Conservation (phyloP, 805 yeast species). For the Saccharomycodes ludwigii region DNA sequence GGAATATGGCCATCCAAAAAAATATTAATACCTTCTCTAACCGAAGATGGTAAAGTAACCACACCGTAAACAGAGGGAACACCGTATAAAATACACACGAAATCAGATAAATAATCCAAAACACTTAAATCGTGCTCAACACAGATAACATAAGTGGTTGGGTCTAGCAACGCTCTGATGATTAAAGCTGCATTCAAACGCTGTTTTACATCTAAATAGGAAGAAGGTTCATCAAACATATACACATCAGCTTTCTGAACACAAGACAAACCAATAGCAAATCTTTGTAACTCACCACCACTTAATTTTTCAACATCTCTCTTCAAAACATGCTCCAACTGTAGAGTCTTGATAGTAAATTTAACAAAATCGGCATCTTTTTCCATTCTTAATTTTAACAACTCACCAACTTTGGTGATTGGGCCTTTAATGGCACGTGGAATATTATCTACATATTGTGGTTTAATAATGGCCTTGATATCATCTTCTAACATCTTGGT, state of each 20-base stretch:
- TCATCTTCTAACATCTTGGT: conserved; percentile 88
- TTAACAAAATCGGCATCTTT: conserved; percentile 52
- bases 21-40: conserved; percentile 97
- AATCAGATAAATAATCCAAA: conserved; percentile 92
- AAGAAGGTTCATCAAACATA: conserved; percentile 99
- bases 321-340: conserved; percentile 59
- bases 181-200: conserved; percentile 95
- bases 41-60: conserved; percentile 91
- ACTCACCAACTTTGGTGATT: conserved; percentile 71
- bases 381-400: conserved; percentile 66
- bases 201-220: conserved; percentile 96
- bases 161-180: conserved; percentile 71
- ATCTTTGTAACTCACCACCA: conserved; percentile 98
- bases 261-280: conserved; percentile 95
- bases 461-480: conserved; percentile 94
- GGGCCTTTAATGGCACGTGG: conserved; percentile 95
- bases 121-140: conserved; percentile 99
- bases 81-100: conserved; percentile 93
- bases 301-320: conserved; percentile 87
- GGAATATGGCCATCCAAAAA: conserved; percentile 97
- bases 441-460: conserved; percentile 95
- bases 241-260: conserved; percentile 90
- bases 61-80: conserved; percentile 98
- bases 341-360: conserved; percentile 54
- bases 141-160: conserved; percentile 79